Percentiles rank a stretch among this genome's conserved stretches.
These are phyloP conservation scores for Hypoxylon fragiforme DNA, from an alignment of 495 filamentous ascomycete species.

Conservation along the genomic window DNA sequence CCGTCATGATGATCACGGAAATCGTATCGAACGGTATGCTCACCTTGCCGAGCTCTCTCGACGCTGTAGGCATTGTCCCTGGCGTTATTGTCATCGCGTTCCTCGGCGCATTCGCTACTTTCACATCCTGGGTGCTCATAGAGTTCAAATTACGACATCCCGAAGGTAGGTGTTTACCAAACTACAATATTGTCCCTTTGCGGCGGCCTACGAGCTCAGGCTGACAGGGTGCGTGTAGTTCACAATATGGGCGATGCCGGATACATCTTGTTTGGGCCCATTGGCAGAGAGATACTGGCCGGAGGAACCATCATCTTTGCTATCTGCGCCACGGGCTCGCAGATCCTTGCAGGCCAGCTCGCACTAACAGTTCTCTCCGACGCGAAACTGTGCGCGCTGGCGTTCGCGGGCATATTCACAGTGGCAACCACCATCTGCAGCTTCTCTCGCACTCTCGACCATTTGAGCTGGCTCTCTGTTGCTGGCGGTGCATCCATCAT, in stretches of 20 bases:
- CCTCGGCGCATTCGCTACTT: constrained; percentile 62
- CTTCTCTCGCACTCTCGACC: constrained; percentile 63
- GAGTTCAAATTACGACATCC: constrained; percentile 64
- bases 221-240: constrained; percentile 48
- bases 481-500: constrained; percentile 57
- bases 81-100: constrained; percentile 49
- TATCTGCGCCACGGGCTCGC: constrained; percentile 69
- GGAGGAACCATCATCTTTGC: constrained; percentile 63
- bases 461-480: constrained; percentile 61
- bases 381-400: constrained; percentile 61
- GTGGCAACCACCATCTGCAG: constrained; percentile 57
- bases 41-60: constrained; percentile 57
- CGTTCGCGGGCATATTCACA: constrained; percentile 60
- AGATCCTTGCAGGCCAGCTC: constrained; percentile 66
- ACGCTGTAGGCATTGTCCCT: constrained; percentile 60
- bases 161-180: constrained; percentile 29
- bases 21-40: constrained; percentile 65
- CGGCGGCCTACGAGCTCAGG: neutral
- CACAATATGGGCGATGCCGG: constrained; percentile 68
- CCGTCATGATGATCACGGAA: constrained; percentile 65
- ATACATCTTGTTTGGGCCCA: constrained; percentile 56
- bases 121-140: constrained; percentile 68
- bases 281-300: constrained; percentile 63
- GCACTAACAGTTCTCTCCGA: constrained; percentile 63
- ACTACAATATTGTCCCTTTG: neutral